Evolutionary conservation across 345 rosid species (phyloP).

Genomic region (Salix exigua): DNA sequence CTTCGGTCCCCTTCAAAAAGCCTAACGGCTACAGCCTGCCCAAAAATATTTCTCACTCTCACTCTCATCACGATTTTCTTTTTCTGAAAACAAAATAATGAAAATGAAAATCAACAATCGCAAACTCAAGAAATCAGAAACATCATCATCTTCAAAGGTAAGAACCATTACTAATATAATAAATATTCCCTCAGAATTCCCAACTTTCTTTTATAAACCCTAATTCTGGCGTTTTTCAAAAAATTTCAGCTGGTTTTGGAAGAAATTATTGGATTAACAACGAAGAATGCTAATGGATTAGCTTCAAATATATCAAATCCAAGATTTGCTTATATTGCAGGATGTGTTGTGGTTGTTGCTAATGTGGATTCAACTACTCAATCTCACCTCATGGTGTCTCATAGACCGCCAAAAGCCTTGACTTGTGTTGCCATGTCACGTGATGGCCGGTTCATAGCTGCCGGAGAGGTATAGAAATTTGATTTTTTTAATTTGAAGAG

Average conservation of each 20-base stretch:
- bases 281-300: conserved; percentile 60
- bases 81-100: background rate
- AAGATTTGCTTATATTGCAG: conserved; percentile 63
- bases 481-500: background rate
- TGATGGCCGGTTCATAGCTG: conserved; percentile 67
- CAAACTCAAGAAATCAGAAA: background rate
- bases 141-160: background rate
- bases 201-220: background rate
- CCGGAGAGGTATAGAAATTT: conserved; percentile 55
- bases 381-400: conserved; percentile 62
- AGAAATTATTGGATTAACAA: conserved; percentile 67
- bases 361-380: conserved; percentile 49
- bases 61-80: background rate
- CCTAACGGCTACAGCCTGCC: too few species aligned
- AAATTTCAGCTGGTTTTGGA: conserved; percentile 47
- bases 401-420: conserved; percentile 57
- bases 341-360: conserved; percentile 69
- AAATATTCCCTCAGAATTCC: background rate
- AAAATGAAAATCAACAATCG: background rate
- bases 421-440: conserved; percentile 57
- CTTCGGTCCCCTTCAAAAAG: too few species aligned
- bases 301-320: conserved; percentile 42
- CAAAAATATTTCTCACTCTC: too few species aligned
- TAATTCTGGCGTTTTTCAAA: background rate
- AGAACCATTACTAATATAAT: background rate